These are phyloP conservation scores for Fraxinus latifolia DNA, from an alignment of 305 asterid genomes.

Conservation along the genomic window DNA sequence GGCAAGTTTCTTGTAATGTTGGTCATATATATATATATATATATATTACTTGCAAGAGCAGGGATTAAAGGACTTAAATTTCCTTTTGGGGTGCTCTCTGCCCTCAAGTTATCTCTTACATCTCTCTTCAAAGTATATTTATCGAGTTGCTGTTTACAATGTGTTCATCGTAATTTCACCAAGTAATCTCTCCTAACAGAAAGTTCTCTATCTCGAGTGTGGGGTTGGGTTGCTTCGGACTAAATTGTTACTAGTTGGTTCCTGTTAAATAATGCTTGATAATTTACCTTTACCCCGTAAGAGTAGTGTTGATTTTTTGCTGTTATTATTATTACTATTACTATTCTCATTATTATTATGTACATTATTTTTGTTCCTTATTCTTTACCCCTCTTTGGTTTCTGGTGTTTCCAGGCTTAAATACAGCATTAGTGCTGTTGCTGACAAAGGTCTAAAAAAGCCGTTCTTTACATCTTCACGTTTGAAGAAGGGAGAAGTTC, in stretches of 20 bases:
- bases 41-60: background rate
- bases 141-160: background rate
- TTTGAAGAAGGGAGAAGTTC: constrained; percentile 88
- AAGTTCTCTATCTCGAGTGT: background rate
- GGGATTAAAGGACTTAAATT: background rate
- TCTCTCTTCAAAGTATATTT: background rate
- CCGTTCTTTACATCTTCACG: constrained; percentile 88
- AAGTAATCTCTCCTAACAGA: background rate
- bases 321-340: background rate
- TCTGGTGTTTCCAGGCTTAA: constrained; percentile 62
- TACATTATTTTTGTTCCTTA: constrained; percentile 7
- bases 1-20: background rate
- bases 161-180: background rate
- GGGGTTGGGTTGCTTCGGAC: constrained; percentile 3
- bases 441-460: constrained; percentile 89
- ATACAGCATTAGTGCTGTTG: constrained; percentile 87
- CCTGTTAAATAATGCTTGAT: background rate
- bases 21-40: background rate
- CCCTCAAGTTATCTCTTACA: background rate
- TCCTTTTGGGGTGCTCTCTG: background rate
- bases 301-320: background rate
- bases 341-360: background rate
- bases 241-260: background rate
- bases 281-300: background rate
- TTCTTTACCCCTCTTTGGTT: constrained; percentile 15